These are phyloP conservation scores for Saccharomycopsis selenospora DNA, from an alignment of 805 yeast genomes.

Conservation along the genomic window DNA sequence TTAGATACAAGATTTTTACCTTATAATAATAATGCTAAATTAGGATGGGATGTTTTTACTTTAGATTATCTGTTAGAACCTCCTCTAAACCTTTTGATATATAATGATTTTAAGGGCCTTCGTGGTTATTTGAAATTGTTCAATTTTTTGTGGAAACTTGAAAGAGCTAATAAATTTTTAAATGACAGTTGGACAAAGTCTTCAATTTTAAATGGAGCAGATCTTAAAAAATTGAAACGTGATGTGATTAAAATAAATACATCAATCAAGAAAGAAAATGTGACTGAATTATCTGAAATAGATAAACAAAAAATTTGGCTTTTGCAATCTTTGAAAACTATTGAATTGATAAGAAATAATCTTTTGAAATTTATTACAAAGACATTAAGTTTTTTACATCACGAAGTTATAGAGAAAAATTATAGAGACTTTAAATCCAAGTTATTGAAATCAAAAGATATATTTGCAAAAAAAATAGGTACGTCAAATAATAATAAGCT, in stretches of 20 bases:
- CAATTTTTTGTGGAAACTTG: conserved; percentile 76
- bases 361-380: conserved; percentile 36
- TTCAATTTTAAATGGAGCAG: conserved; percentile 27
- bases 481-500: conserved; percentile 3
- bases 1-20: conserved; percentile 81
- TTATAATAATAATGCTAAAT: conserved; percentile 44
- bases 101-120: conserved; percentile 32
- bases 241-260: conserved; percentile 26
- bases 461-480: conserved; percentile 20
- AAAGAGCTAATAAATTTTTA: conserved; percentile 51
- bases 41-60: conserved; percentile 90
- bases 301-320: conserved; percentile 28
- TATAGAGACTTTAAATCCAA: conserved; percentile 25
- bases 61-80: conserved; percentile 56
- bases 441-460: conserved; percentile 18
- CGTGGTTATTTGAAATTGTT: conserved; percentile 71
- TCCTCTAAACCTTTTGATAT: conserved; percentile 26
- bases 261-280: conserved; percentile 28
- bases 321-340: conserved; percentile 25
- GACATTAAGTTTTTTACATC: conserved; percentile 36
- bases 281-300: conserved; percentile 30
- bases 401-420: conserved; percentile 40
- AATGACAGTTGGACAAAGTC: conserved; percentile 40
- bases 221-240: conserved; percentile 24
- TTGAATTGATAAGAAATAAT: conserved; percentile 34